These are phyloP conservation scores for Lophiostoma macrostomum DNA, from an alignment of 495 filamentous ascomycete species.

Conservation along the genomic window DNA sequence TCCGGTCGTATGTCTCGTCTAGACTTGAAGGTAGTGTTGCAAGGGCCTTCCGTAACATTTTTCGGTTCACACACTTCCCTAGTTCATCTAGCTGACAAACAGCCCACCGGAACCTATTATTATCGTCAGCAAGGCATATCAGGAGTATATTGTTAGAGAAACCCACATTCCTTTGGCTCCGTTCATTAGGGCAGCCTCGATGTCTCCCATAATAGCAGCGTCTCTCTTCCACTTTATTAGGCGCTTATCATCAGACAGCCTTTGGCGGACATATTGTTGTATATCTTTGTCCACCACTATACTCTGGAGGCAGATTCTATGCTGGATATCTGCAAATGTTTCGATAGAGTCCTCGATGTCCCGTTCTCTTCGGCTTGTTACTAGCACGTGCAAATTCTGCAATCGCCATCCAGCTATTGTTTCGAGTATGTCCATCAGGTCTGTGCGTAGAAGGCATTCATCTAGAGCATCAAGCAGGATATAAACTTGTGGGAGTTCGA, in stretches of 20 bases:
- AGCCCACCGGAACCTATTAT: slow-evolving; percentile 35
- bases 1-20: slow-evolving; percentile 34
- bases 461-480: not conserved
- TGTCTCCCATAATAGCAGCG: not conserved
- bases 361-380: not conserved
- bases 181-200: not conserved
- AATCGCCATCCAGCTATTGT: not conserved
- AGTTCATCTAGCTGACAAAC: slow-evolving; percentile 33
- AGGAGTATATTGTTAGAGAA: not conserved
- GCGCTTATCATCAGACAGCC: not conserved
- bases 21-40: slow-evolving; percentile 25
- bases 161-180: not conserved
- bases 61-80: slow-evolving; percentile 11
- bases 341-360: not conserved
- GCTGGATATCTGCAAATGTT: not conserved
- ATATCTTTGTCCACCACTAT: not conserved
- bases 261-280: not conserved
- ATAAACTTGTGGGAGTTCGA: not conserved
- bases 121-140: not conserved
- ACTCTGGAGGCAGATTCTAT: not conserved
- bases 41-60: slow-evolving; percentile 16
- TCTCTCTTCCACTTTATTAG: not conserved
- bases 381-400: not conserved
- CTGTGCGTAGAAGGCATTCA: not conserved
- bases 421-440: not conserved